phyloP scores from a whole-genome alignment of 441 rosid genomes.

The Breynia disticha region DNA sequence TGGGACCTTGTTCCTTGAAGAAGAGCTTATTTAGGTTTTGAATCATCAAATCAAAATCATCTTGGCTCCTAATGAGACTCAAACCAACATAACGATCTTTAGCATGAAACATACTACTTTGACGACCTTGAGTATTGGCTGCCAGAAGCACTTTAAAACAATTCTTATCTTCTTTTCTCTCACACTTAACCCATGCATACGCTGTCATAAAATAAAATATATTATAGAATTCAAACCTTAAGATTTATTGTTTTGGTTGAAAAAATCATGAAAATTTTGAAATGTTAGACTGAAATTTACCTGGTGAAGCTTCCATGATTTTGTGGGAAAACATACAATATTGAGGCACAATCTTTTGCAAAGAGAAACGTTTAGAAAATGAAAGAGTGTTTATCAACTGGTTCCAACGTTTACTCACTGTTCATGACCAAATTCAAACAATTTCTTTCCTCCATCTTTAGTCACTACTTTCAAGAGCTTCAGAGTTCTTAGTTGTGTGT shows the following conservation, averaged over 20 bases:
- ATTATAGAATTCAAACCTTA: background rate
- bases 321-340: slow-evolving; percentile 28
- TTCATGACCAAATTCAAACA: slow-evolving; percentile 33
- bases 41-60: slow-evolving; percentile 43
- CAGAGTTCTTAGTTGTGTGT: slow-evolving; percentile 37
- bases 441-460: slow-evolving; percentile 11
- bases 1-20: background rate
- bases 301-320: slow-evolving; percentile 35
- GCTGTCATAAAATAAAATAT: slow-evolving; percentile 24
- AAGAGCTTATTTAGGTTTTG: slow-evolving; percentile 25
- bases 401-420: slow-evolving; percentile 41
- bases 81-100: slow-evolving; percentile 37
- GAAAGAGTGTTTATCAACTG: slow-evolving; percentile 23
- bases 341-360: slow-evolving; percentile 26
- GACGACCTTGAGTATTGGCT: slow-evolving; percentile 39
- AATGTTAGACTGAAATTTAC: too few species aligned
- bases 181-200: slow-evolving; percentile 68
- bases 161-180: slow-evolving; percentile 34
- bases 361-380: slow-evolving; percentile 31
- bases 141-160: slow-evolving; percentile 34
- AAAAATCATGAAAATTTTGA: too few species aligned
- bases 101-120: slow-evolving; percentile 27
- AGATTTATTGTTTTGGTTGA: too few species aligned
- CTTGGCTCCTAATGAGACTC: slow-evolving; percentile 42
- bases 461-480: slow-evolving; percentile 31